Evolutionary conservation across 1,284 basidiomycete species (phyloP).

Genomic region (Vanrija humicola): DNA sequence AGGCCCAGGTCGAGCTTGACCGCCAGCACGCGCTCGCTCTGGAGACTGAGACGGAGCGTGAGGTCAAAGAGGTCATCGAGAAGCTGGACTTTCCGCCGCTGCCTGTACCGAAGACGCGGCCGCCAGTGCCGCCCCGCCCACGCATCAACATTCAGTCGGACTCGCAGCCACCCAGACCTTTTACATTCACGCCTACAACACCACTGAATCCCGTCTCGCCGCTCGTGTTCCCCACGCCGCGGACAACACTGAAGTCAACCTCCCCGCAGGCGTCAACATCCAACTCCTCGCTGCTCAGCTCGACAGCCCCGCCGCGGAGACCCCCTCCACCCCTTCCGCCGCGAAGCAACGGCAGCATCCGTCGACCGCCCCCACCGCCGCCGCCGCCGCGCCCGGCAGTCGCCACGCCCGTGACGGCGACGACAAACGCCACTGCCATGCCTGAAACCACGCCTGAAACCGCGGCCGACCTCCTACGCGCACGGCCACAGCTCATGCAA

Average conservation of each 20-base stretch:
- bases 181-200: no score
- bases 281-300: constrained; percentile 13
- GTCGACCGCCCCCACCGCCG: background rate
- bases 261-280: background rate
- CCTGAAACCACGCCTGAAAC: background rate
- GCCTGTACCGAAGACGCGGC: no score
- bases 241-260: background rate
- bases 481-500: background rate
- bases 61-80: background rate
- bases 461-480: background rate
- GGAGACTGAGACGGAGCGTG: background rate
- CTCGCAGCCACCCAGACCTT: background rate
- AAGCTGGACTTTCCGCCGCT: background rate
- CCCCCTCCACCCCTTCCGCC: constrained; percentile 22
- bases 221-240: no score
- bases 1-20: constrained; percentile 2
- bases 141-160: background rate
- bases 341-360: background rate
- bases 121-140: background rate
- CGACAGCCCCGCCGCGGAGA: background rate
- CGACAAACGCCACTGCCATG: background rate
- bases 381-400: background rate
- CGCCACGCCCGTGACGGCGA: background rate
- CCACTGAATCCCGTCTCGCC: no score
- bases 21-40: background rate